Evolutionary conservation across 306 rosid genomes (phyloP).

Genomic region (Castanea mollissima): DNA sequence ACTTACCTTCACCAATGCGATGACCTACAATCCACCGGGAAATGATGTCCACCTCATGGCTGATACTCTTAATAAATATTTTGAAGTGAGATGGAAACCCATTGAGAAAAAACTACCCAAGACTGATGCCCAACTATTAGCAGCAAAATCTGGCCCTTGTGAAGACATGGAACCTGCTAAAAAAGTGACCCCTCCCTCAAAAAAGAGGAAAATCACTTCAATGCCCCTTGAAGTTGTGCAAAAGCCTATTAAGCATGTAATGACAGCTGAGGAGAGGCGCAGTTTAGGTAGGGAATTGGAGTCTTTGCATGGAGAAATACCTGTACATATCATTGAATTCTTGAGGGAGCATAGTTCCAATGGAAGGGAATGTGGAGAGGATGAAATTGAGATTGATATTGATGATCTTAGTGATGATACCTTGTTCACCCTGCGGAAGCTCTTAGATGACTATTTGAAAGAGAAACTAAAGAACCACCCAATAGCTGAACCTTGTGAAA

Average conservation of each 20-base stretch:
- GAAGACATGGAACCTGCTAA: conserved; percentile 40
- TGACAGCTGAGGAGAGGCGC: conserved; percentile 63
- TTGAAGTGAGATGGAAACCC: conserved; percentile 76
- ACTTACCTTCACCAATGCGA: conserved; percentile 75
- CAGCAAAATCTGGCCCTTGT: conserved; percentile 30
- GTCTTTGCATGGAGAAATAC: conserved; percentile 65
- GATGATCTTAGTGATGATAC: conserved; percentile 80
- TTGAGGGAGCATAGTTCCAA: conserved; percentile 69
- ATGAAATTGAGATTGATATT: conserved; percentile 79
- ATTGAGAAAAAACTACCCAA: conserved; percentile 67
- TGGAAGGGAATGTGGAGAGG: conserved; percentile 67
- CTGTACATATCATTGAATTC: conserved; percentile 63
- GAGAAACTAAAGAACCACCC: conserved; percentile 49
- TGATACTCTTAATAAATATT: conserved; percentile 59
- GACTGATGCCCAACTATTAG: conserved; percentile 35
- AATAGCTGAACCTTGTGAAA: conserved; percentile 62
- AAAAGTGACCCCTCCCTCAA: conserved; percentile 44
- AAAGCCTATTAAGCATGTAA: conserved; percentile 47
- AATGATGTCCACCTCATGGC: conserved; percentile 71
- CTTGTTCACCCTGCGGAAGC: conserved; percentile 54
- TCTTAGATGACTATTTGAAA: conserved; percentile 60
- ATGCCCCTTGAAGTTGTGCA: conserved; percentile 44
- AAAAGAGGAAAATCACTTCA: conserved; percentile 58
- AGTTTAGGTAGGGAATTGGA: conserved; percentile 66
- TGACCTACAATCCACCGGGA: conserved; percentile 81